Evolutionary conservation across 768 basidiomycete species (phyloP), one percentile per base, ranked within the genome.

Genomic region (Kwoniella botswanensis): DNA sequence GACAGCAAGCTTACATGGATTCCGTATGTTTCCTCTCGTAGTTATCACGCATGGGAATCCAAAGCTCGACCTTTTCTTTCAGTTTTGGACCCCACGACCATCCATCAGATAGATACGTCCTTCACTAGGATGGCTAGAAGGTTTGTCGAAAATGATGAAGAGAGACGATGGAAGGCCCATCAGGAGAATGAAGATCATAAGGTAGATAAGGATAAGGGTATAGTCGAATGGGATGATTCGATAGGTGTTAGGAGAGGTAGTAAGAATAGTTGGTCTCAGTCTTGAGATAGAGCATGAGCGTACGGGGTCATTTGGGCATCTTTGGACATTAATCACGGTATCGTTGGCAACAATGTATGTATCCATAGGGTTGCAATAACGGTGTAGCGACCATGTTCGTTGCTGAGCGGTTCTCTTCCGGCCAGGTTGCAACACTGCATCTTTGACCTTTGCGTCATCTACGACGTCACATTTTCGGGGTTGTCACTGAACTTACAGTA

Each of bases 21-120:
- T 57, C 17, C 22, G 15, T 15, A 18, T 21, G 2, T 18, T 54
- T 2, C 29, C 22, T 29, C 9, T 6, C 5, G 1, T 52, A 75
- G 74, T 1, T 78, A 82, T 69, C 83, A 84, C 72, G 75, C 82
- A 7, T 84, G 84, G 84, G 84, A 84, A 57, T 81, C 82, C 10
- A 71, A 74, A 58, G 77, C 82, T 0, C 75, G 77, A n/a, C 58
- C 53, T 9, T 78, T 81, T 68, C 76, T 84, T 1, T 41, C 63
- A 3, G 65, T 69, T 21, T 78, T 84, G 53, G 74, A 81, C 52
- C 83, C 84, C 0, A 62, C 73, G 9, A 71, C 73, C 10, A 78
- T 84, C 50, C 68, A 75, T 46, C 53, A 52, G 9, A 74, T 76
- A 10, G 76, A 82, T 65, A 81, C 74, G 6, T 74, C 72, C 1